These are phyloP conservation scores for Triticum urartu DNA, from an alignment of 176 grass and related monocot species.

Conservation along the genomic window DNA sequence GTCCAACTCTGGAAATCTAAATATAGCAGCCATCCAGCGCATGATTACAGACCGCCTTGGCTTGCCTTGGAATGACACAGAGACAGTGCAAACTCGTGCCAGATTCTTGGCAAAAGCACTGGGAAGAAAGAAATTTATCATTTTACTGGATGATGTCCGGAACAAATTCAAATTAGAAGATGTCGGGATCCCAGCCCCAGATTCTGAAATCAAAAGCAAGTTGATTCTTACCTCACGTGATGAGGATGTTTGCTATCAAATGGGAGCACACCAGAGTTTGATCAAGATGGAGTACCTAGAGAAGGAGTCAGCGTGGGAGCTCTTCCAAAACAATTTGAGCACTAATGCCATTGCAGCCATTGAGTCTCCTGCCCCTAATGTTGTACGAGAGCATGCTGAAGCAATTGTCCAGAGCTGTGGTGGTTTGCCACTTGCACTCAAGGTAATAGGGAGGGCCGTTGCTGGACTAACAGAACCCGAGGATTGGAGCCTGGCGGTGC, in stretches of 20 bases:
- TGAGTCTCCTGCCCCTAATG: neutral
- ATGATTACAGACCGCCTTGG: constrained; percentile 46
- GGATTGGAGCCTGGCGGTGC: constrained; percentile 37
- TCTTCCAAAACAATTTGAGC: constrained; percentile 57
- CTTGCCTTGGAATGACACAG: constrained; percentile 38
- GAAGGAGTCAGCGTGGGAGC: constrained; percentile 26
- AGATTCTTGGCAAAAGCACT: constrained; percentile 44
- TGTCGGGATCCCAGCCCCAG: constrained; percentile 50
- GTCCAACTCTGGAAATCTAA: constrained; percentile 45
- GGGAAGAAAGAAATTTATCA: constrained; percentile 43
- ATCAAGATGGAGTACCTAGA: constrained; percentile 47
- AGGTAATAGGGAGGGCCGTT: constrained; percentile 43
- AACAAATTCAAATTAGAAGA: constrained; percentile 35
- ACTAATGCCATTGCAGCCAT: neutral
- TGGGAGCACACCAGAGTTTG: constrained; percentile 44
- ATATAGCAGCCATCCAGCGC: constrained; percentile 35
- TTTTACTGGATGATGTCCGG: constrained; percentile 61
- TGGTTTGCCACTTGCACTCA: constrained; percentile 56
- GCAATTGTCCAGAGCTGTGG: constrained; percentile 43
- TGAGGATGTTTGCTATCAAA: constrained; percentile 41
- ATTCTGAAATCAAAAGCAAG: constrained; percentile 35
- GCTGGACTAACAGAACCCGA: constrained; percentile 25
- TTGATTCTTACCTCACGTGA: constrained; percentile 49
- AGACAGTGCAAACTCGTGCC: constrained; percentile 30
- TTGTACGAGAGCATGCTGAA: constrained; percentile 11